Evolutionary conservation across 2,329 filamentous ascomycete species (phyloP).

Genomic region (Talaromyces albobiverticillius): DNA sequence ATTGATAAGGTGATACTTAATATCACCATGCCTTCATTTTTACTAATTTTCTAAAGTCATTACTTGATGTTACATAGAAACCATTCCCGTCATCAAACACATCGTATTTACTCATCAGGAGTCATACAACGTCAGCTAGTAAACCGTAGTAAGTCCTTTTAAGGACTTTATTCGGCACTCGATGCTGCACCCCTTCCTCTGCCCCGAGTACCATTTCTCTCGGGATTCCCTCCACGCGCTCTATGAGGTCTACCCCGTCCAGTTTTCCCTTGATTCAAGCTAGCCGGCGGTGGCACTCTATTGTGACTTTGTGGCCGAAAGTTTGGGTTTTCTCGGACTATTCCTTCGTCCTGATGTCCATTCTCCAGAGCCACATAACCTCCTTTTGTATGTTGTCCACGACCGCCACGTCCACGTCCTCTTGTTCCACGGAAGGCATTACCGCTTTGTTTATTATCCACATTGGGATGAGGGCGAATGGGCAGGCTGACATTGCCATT

Average conservation of each 20-base stretch:
- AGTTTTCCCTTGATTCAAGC: slow-evolving; percentile 29
- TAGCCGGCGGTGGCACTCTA: slow-evolving; percentile 49
- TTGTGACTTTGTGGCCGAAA: slow-evolving; percentile 56
- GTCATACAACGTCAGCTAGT: background rate
- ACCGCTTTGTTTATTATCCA: slow-evolving; percentile 22
- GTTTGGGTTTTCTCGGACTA: slow-evolving; percentile 54
- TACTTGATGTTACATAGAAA: background rate
- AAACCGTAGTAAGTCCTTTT: background rate
- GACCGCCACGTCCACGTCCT: slow-evolving; percentile 22
- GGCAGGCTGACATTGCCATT: slow-evolving; percentile 25
- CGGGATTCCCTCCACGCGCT: slow-evolving; percentile 9
- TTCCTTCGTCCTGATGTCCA: slow-evolving; percentile 51
- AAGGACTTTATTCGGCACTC: background rate
- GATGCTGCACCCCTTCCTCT: slow-evolving; percentile 4
- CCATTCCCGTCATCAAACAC: background rate
- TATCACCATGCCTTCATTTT: background rate
- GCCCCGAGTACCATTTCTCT: slow-evolving; percentile 7
- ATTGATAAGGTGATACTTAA: background rate
- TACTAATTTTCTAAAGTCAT: background rate
- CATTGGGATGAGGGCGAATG: slow-evolving; percentile 30
- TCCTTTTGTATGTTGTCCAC: slow-evolving; percentile 31
- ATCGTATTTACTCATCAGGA: background rate
- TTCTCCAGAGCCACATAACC: slow-evolving; percentile 46
- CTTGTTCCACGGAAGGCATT: slow-evolving; percentile 33
- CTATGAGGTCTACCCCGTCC: slow-evolving; percentile 34